Evolutionary conservation across 345 rosid genomes (phyloP).

Genomic region (Excoecaria cochinchinensis): DNA sequence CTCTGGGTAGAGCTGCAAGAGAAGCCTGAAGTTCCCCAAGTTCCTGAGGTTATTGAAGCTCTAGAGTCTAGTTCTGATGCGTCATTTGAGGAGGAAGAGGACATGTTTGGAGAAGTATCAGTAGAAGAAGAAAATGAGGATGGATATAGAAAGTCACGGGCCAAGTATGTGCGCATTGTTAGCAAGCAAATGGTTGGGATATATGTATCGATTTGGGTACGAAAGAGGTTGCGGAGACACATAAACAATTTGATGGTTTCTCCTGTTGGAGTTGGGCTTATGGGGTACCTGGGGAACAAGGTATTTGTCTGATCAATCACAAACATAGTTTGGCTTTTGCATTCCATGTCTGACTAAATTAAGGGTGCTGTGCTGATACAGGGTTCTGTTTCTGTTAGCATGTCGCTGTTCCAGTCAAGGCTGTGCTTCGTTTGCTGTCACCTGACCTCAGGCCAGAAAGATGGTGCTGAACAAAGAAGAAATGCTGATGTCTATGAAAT

Average conservation of each 20-base stretch:
- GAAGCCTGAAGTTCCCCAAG: slow-evolving; percentile 33
- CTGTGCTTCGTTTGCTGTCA: slow-evolving; percentile 97
- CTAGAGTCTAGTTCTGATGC: slow-evolving; percentile 36
- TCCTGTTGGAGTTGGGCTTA: slow-evolving; percentile 94
- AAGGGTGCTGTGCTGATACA: slow-evolving; percentile 38
- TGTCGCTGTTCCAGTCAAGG: slow-evolving; percentile 86
- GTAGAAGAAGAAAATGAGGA: slow-evolving; percentile 28
- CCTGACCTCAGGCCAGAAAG: slow-evolving; percentile 94
- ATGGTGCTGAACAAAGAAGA: slow-evolving; percentile 86
- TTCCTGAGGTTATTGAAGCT: slow-evolving; percentile 30
- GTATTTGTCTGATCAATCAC: slow-evolving; percentile 34
- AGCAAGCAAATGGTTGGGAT: slow-evolving; percentile 99
- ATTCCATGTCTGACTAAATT: slow-evolving; percentile 14
- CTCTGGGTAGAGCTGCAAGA: slow-evolving; percentile 43
- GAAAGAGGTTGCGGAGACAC: slow-evolving; percentile 74
- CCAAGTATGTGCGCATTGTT: slow-evolving; percentile 72
- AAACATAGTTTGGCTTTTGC: neutral
- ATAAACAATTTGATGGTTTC: slow-evolving; percentile 90
- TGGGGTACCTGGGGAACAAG: slow-evolving; percentile 99
- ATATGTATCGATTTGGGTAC: slow-evolving; percentile 90
- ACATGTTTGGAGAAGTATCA: slow-evolving; percentile 38
- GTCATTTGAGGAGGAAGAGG: slow-evolving; percentile 54
- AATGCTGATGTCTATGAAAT: slow-evolving; percentile 90
- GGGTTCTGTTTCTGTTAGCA: slow-evolving; percentile 98
- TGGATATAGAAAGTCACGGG: slow-evolving; percentile 29